Evolutionary conservation across 352 stramenopile genomes (phyloP), one percentile per base, ranked within the genome.

Genomic region (Phytopythium ostracodes): DNA sequence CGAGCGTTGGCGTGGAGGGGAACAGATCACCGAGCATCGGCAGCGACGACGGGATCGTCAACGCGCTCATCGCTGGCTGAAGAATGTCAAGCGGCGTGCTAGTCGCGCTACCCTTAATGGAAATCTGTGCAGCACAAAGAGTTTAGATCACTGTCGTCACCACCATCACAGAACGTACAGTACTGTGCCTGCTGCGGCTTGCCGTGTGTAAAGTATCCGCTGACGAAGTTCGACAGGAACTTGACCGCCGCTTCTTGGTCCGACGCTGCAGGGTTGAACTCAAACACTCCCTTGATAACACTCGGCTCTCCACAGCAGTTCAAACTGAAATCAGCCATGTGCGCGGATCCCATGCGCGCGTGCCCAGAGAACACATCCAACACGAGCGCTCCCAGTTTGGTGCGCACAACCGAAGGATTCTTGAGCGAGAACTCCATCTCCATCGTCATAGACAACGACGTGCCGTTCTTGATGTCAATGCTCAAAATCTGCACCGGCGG

Each of bases 141-240:
- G 22, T 36, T 7, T 29, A 33, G 29, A 3, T 33, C 29, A 33
- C 29, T n/a, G 29, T 8, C 3, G 29, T 33, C 29, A 33, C 3
- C 29, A 7, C 29, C 29, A 33, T 33, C 29, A 33, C 29, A 33
- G 7, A 33, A 33, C 29, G 29, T 33, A 33, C 7, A 47, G 15
- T 0, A 36, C 56, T 53, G 42, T 77, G 91, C 85, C 77, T 88
- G 55, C 62, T 94, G 86, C 4, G 73, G 57, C 62, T 73, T 66
- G 4, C 79, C 82, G 53, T 83, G 64, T 3, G 84, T 92, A 54
- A 90, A 94, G 67, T 89, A 94, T 3, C 86, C 86, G 25, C 61
- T 85, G 8, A 94, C 86, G 63, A 94, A 94, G 51, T 92, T 91
- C 4, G 86, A 94, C n/a, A 94, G 66, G 58, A 94, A 94, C 35